A percentile compares a stretch with the other conserved stretches of the same genome.
These are phyloP conservation scores for Stephania cephalantha DNA, from an alignment of 164 flowering plant species.

Conservation along the genomic window DNA sequence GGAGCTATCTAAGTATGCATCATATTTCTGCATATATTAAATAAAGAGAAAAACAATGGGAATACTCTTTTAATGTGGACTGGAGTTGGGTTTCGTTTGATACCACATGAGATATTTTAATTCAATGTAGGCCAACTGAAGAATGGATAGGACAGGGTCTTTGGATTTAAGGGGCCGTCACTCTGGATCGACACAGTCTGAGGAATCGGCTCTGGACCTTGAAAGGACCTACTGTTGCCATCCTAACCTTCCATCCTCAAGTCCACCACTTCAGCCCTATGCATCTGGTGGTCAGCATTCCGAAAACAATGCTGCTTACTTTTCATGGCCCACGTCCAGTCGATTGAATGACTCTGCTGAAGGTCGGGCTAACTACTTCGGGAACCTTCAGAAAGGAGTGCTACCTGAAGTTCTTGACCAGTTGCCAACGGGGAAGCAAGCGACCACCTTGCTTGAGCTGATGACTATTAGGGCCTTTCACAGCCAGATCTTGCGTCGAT, in stretches of 20 bases:
- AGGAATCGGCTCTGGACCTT: constrained; percentile 75
- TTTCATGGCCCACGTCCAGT: constrained; percentile 90
- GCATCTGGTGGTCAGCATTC: constrained; percentile 69
- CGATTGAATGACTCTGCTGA: constrained; percentile 76
- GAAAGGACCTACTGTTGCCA: constrained; percentile 55
- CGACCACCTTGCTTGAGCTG: constrained; percentile 82
- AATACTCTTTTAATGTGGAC: neutral
- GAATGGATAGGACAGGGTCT: constrained; percentile 41
- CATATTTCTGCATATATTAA: neutral
- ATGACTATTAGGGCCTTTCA: constrained; percentile 97
- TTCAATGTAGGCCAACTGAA: constrained; percentile 32
- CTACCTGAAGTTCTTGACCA: constrained; percentile 67
- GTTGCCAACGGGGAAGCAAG: constrained; percentile 78
- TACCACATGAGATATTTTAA: constrained; percentile 7
- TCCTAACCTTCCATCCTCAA: constrained; percentile 42
- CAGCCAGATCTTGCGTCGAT: constrained; percentile 81
- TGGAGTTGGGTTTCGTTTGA: neutral
- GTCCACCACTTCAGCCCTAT: constrained; percentile 66
- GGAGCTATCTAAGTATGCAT: neutral
- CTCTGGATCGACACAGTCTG: constrained; percentile 71
- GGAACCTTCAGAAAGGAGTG: constrained; percentile 81
- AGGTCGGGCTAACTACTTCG: constrained; percentile 83
- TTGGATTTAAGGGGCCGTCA: constrained; percentile 47
- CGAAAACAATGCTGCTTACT: constrained; percentile 85
- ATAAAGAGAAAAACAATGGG: neutral